Percentiles rank a stretch among this genome's conserved stretches.
Evolutionary conservation across 2,329 filamentous ascomycete genomes (phyloP).

Genomic region (Triangularia setosa): DNA sequence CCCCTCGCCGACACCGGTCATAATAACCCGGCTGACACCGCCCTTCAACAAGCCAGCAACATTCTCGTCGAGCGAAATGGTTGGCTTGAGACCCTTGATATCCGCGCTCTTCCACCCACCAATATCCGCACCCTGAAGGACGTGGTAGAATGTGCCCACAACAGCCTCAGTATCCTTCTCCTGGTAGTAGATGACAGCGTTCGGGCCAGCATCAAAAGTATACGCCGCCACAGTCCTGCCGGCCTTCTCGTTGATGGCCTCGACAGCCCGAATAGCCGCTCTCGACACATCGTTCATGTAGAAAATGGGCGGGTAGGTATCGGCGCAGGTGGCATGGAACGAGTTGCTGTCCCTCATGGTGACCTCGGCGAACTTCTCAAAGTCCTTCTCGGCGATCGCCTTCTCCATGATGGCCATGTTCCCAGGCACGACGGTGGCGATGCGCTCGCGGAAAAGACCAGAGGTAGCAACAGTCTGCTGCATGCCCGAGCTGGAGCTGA

Average conservation of each 20-base stretch:
- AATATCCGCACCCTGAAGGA: slow-evolving; percentile 50
- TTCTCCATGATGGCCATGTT: slow-evolving; percentile 83
- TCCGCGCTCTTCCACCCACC: slow-evolving; percentile 66
- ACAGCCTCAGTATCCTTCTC: slow-evolving; percentile 71
- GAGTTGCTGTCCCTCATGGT: slow-evolving; percentile 97
- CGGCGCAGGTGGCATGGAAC: slow-evolving; percentile 92
- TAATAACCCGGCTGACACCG: slow-evolving; percentile 83
- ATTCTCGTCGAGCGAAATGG: slow-evolving; percentile 59
- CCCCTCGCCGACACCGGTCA: slow-evolving; percentile 87
- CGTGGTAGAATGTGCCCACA: slow-evolving; percentile 71
- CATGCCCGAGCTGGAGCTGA: slow-evolving; percentile 91
- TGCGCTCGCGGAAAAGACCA: slow-evolving; percentile 75
- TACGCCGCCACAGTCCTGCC: slow-evolving; percentile 84
- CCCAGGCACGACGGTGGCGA: slow-evolving; percentile 70
- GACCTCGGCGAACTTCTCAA: slow-evolving; percentile 79
- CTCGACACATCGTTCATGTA: slow-evolving; percentile 95
- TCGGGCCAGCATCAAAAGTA: slow-evolving; percentile 95
- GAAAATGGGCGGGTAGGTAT: slow-evolving; percentile 96
- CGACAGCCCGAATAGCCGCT: slow-evolving; percentile 82
- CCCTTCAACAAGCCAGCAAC: slow-evolving; percentile 65
- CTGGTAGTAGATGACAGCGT: slow-evolving; percentile 93
- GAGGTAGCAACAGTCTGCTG: slow-evolving; percentile 93
- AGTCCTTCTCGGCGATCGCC: slow-evolving; percentile 74
- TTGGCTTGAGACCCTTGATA: slow-evolving; percentile 46
- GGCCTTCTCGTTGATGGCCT: slow-evolving; percentile 78